phyloP scores from a whole-genome alignment of 192 early-diverging fungal species.

The Jimgerdemannia flammicorona region DNA sequence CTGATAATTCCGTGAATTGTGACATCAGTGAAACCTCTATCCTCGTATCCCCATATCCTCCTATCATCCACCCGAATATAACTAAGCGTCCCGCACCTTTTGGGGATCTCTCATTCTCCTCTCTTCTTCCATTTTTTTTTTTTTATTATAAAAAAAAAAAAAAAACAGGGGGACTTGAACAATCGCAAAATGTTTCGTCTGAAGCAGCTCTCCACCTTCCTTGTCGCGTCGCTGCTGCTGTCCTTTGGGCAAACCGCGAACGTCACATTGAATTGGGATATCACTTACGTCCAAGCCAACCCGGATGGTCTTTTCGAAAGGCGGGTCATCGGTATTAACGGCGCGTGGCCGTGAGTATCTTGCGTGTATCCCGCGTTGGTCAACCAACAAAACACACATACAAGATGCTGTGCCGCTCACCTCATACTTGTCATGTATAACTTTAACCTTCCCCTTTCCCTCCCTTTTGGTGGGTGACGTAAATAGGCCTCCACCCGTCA shows the following conservation, averaged over 20 bases:
- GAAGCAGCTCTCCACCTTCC: background rate
- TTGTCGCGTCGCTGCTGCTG: slow-evolving; percentile 33
- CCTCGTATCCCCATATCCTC: too few species aligned
- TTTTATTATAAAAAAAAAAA: too few species aligned
- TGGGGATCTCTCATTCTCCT: slow-evolving; percentile 11
- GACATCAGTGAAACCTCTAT: too few species aligned
- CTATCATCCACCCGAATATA: background rate
- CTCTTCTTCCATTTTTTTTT: slow-evolving; percentile 4
- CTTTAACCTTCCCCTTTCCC: too few species aligned
- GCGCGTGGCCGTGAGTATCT: slow-evolving; percentile 54
- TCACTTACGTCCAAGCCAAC: slow-evolving; percentile 60
- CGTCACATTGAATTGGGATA: slow-evolving; percentile 68
- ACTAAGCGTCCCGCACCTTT: background rate
- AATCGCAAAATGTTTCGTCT: too few species aligned
- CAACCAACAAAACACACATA: background rate
- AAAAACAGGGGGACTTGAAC: too few species aligned
- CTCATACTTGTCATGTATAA: too few species aligned
- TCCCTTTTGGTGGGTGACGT: background rate
- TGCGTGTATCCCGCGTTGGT: background rate
- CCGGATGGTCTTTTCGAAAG: slow-evolving; percentile 63
- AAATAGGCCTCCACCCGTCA: slow-evolving; percentile 41
- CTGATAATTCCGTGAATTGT: too few species aligned
- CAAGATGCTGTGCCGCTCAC: background rate
- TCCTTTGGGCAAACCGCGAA: slow-evolving; percentile 42
- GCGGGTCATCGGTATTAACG: slow-evolving; percentile 69